Evolutionary conservation across 495 filamentous ascomycete species (phyloP).

Genomic region (Penicillium canescens): DNA sequence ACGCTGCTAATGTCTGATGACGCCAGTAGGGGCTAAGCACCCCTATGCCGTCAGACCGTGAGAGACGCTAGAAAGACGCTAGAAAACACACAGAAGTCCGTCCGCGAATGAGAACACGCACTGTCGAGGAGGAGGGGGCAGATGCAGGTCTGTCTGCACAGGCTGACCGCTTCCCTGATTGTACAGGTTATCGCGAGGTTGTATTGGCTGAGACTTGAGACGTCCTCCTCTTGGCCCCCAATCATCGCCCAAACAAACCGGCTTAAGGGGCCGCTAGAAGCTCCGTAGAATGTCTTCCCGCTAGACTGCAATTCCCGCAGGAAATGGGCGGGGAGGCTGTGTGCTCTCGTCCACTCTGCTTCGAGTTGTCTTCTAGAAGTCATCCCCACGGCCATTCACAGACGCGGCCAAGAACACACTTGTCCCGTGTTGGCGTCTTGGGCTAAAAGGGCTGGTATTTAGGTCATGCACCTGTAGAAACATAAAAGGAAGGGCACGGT

Average conservation of each 20-base stretch:
- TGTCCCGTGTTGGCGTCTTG: slow-evolving; percentile 5
- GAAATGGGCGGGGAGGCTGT: slow-evolving; percentile 15
- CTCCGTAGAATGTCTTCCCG: slow-evolving; percentile 16
- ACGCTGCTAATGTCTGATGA: not conserved
- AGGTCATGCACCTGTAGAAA: not conserved
- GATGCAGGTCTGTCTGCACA: not conserved
- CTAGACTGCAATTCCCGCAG: slow-evolving; percentile 25
- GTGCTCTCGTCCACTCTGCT: slow-evolving; percentile 3
- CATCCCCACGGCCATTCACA: slow-evolving; percentile 3
- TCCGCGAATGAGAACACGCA: not conserved
- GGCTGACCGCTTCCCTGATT: slow-evolving; percentile 19
- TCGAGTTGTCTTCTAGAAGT: slow-evolving; percentile 5
- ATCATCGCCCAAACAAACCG: slow-evolving; percentile 1
- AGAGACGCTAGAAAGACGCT: slow-evolving; percentile 17
- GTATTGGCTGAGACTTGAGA: slow-evolving; percentile 4
- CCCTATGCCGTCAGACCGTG: slow-evolving; percentile 1
- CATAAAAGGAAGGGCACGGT: slow-evolving; percentile 9
- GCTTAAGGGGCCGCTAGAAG: slow-evolving; percentile 20
- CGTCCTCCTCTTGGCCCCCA: slow-evolving; percentile 4
- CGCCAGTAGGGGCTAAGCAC: slow-evolving; percentile 1
- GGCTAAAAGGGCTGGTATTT: not conserved
- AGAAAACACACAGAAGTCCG: slow-evolving; percentile 26
- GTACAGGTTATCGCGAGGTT: slow-evolving; percentile 15
- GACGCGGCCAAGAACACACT: not conserved
- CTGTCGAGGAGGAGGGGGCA: not conserved